Evolutionary conservation across 2,329 filamentous ascomycete species (phyloP), one percentile per base, ranked within the genome.

Genomic region (Penicillium psychrosexuale): DNA sequence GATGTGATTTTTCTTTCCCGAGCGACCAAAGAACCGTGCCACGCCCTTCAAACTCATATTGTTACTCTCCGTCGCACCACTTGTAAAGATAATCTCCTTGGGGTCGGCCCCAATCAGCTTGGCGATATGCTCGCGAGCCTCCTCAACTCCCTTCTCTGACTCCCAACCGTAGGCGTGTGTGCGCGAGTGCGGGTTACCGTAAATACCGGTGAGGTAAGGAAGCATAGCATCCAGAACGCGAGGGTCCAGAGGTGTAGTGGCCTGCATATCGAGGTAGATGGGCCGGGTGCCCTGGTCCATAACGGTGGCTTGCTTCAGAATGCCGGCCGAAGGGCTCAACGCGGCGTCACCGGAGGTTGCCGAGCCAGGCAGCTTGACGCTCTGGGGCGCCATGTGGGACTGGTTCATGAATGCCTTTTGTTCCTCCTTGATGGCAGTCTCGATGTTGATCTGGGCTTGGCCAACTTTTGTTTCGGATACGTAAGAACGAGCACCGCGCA

Each of bases 1-100:
- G 69, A 99, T 93, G 75, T 99, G 94, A 78, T 89, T 96, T 85
- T 97, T 97, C 84, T 97, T 97, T 66, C 91, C 92, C 2, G 85
- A 86, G 55, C 90, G 85, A 62, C 91, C 91, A 72, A 97, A 97
- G 78, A 99, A 99, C 60, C 93, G 84, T 19, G 94, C 92, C 8
- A 99, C 93, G 61, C 94, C 94, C 78, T 99, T 99, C 78, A 99
- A 91, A 75, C 91, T 96, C 94, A 99, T 99, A 69, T 99, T 99
- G 77, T 99, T 99, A 72, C 91, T 97, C 79, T 99, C 94, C 0
- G 94, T 99, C 15, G 94, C 94, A 52, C 94, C 94, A 67, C 92
- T 97, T 7, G 94, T 99, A 77, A 99, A 97, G 67, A 99, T 95
- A 62, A 99, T 97, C 73, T 99, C 94, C 77, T 99, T 99, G 6